phyloP scores from a whole-genome alignment of 176 grass and related monocot species.

The Zea mays region DNA sequence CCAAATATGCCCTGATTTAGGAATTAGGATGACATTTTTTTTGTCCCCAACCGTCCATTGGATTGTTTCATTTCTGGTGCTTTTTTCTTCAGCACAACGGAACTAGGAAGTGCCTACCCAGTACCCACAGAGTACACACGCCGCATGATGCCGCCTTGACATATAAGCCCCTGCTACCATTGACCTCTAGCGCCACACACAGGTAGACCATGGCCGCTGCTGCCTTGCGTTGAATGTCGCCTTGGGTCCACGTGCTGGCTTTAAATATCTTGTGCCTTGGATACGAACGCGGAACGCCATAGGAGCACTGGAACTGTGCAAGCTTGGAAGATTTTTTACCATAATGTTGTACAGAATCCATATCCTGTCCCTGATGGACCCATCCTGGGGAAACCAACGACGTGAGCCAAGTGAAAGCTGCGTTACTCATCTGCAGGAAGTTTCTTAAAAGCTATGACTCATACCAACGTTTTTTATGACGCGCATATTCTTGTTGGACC shows the following conservation, averaged over 20 bases:
- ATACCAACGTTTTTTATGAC: background rate
- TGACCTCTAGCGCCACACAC: background rate
- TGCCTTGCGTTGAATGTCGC: background rate
- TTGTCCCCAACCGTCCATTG: background rate
- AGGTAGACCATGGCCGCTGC: background rate
- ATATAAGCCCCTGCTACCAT: background rate
- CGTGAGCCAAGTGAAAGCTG: background rate
- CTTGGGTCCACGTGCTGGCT: conserved; percentile 11
- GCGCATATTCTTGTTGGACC: background rate
- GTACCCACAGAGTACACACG: background rate
- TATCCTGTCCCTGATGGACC: background rate
- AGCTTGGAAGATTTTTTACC: background rate
- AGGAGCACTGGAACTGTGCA: background rate
- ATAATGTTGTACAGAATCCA: background rate
- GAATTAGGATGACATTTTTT: background rate
- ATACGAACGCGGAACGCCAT: background rate
- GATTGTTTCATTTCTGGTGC: background rate
- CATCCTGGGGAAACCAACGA: background rate
- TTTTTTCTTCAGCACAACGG: background rate
- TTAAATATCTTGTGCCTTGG: conserved; percentile 8
- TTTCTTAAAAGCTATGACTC: conserved; percentile 3
- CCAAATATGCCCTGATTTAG: no score
- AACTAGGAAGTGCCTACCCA: background rate
- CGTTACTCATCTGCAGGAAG: background rate
- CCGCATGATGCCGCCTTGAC: background rate